A percentile compares a stretch with the other conserved stretches of the same genome.
phyloP scores from a whole-genome alignment of 345 rosid species.

The Murraya paniculata region DNA sequence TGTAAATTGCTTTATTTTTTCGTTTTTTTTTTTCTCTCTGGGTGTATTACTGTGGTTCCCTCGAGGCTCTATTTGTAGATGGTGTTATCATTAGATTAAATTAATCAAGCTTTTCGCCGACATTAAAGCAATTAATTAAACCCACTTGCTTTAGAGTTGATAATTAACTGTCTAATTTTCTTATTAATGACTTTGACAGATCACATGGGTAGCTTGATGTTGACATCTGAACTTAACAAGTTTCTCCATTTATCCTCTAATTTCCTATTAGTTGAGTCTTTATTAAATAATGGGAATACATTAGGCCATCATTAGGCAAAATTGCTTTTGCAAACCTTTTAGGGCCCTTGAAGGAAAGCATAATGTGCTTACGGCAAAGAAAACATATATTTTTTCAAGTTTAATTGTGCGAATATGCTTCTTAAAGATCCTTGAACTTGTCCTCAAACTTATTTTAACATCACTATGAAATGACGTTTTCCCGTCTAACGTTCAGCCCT shows the following conservation, averaged over 20 bases:
- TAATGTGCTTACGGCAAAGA: background rate
- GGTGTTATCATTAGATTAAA: background rate
- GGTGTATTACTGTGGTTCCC: background rate
- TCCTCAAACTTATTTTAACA: background rate
- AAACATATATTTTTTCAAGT: background rate
- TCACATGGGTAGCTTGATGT: conserved; percentile 21
- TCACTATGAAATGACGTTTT: background rate
- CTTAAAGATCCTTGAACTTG: conserved; percentile 5
- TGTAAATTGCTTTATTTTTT: background rate
- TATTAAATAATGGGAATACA: conserved; percentile 7
- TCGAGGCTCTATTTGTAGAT: conserved; percentile 1
- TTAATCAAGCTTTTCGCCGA: conserved; percentile 18
- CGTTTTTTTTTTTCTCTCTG: background rate
- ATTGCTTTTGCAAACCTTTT: conserved; percentile 1
- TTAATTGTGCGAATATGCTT: conserved; percentile 16
- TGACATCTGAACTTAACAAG: conserved; percentile 1
- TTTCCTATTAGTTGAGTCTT: background rate
- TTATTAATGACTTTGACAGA: conserved; percentile 12
- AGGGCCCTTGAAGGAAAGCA: conserved; percentile 3
- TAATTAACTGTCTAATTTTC: conserved; percentile 12
- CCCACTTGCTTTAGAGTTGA: conserved; percentile 26
- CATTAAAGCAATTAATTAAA: conserved; percentile 18
- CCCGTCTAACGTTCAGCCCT: background rate
- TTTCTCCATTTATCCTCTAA: too few species aligned
- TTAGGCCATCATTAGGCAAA: conserved; percentile 24